Conservation (phyloP, 371 early-diverging fungal species). For the Rhizopus delemar region DNA sequence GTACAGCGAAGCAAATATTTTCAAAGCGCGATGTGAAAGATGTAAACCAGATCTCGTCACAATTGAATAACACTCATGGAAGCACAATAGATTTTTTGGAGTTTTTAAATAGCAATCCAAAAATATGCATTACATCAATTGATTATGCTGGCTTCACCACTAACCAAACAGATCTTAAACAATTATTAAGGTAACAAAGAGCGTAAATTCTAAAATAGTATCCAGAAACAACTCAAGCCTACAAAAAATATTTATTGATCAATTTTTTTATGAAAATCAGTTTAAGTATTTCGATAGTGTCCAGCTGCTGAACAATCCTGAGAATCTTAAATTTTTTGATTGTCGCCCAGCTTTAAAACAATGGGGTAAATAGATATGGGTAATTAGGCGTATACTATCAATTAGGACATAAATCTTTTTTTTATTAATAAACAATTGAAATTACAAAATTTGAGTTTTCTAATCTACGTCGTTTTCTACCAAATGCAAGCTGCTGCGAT, state of each 20-base stretch:
- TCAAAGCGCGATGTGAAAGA: slow-evolving; percentile 8
- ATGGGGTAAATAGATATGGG: slow-evolving; percentile 1
- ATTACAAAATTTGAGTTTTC: no score
- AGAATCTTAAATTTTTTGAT: slow-evolving; percentile 2
- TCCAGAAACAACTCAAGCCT: slow-evolving; percentile 17
- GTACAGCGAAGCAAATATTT: slow-evolving; percentile 11
- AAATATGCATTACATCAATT: slow-evolving; percentile 16
- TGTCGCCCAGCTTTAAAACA: slow-evolving; percentile 3
- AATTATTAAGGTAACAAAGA: slow-evolving; percentile 12
- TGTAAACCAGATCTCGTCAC: slow-evolving; percentile 3
- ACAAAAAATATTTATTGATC: slow-evolving; percentile 15
- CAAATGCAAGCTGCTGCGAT: slow-evolving; percentile 17
- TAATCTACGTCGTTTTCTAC: no score
- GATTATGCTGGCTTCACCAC: slow-evolving; percentile 24
- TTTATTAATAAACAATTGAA: no score
- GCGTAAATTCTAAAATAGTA: slow-evolving; percentile 18
- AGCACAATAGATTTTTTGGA: slow-evolving; percentile 17
- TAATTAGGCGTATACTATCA: no score
- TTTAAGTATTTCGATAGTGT: slow-evolving; percentile 17
- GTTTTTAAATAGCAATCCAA: slow-evolving; percentile 7
- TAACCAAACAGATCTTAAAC: slow-evolving; percentile 13
- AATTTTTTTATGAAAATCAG: slow-evolving; percentile 14
- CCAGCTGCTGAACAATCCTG: slow-evolving; percentile 8
- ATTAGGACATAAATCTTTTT: no score
- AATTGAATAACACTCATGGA: slow-evolving; percentile 11